Evolutionary conservation across 2,329 filamentous ascomycete genomes (phyloP), one percentile per base, ranked within the genome.

Genomic region (Fusarium oxysporum): DNA sequence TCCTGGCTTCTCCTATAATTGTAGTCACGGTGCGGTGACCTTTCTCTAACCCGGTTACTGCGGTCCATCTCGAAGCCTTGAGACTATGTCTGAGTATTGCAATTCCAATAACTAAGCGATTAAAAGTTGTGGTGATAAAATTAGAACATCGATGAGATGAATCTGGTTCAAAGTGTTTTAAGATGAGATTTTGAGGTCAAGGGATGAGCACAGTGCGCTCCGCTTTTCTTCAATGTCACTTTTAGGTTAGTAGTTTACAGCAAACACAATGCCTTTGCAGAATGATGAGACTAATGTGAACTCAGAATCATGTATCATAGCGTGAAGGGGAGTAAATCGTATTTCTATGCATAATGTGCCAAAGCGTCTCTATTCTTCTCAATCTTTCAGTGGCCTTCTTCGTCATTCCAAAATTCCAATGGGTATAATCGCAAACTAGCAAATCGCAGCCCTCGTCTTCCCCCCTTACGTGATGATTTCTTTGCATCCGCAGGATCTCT

Each of bases 121-220:
- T 53, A 32, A 53, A 25, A 37, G 19, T 57, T 37, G 17, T 53
- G 33, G 11, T 23, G 38, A 57, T 62, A 32, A 48, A 35, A 28
- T 67, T 28, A 25, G 37, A 68, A 51, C 16, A 32, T 50, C 28
- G 53, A 38, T 59, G 47, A 54, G 43, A 41, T 56, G 45, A 41
- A 58, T 40, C 48, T 56, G 62, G 56, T 62, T 74, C 62, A 43
- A 43, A 45, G 63, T 48, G 62, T 62, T 60, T 56, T 23, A 50
- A 57, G 41, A 60, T 48, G 63, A 69, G 72, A 75, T 71, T 74
- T 75, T 63, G 73, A 59, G 45, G 56, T 71, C 60, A 62, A 67
- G 72, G 65, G 58, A 63, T 68, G 25, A 48, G 30, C 65, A 77
- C 75, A 77, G 76, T 77, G 76, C 76, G 76, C 63, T n/a, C 75